phyloP scores from a whole-genome alignment of 306 rosid genomes.

The Dryas octopetala region DNA sequence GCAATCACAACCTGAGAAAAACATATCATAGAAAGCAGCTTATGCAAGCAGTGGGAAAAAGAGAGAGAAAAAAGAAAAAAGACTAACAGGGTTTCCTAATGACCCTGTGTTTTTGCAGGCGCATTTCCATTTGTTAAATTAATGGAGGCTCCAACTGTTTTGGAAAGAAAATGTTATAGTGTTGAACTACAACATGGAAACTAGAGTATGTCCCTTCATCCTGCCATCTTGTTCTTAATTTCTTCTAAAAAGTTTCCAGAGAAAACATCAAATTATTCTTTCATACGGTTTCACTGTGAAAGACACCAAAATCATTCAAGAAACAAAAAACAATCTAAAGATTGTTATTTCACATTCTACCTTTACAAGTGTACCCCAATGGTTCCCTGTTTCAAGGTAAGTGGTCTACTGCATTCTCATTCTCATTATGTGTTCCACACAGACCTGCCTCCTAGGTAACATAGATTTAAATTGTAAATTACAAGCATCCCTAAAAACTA shows the following conservation, averaged over 20 bases:
- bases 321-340: too few relatives aligned
- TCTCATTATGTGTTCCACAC: too few relatives aligned
- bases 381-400: too few relatives aligned
- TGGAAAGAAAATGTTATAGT: neutral
- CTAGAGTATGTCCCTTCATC: neutral
- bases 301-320: too few relatives aligned
- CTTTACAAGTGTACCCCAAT: neutral
- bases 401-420: too few relatives aligned
- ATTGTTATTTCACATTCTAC: neutral
- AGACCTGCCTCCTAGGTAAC: too few relatives aligned
- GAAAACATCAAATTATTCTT: neutral
- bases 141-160: neutral
- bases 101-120: neutral
- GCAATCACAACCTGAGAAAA: conserved; percentile 91
- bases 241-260: neutral
- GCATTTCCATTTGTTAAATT: neutral
- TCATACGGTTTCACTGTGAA: neutral
- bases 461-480: too few relatives aligned
- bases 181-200: neutral
- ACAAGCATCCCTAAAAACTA: too few relatives aligned
- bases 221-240: neutral
- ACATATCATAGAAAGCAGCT: conserved; percentile 32
- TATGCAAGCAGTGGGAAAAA: neutral
- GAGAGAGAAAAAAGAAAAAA: neutral
- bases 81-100: neutral